Evolutionary conservation across 208 protist genomes (phyloP).

Genomic region (Wallacemonas rigidus): DNA sequence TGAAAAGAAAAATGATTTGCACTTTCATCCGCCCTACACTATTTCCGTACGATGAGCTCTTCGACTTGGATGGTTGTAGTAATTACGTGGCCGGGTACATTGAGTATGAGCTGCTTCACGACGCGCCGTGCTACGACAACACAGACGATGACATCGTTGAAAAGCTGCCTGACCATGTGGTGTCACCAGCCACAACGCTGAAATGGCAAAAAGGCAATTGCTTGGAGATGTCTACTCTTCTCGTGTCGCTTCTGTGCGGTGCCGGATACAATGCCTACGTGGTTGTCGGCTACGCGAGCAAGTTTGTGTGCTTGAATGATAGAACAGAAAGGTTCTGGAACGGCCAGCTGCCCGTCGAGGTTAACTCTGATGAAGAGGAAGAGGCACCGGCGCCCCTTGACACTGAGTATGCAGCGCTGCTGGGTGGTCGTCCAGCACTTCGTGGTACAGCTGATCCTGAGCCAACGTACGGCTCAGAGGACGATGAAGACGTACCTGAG

Average conservation of each 20-base stretch:
- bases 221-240: conserved; percentile 82
- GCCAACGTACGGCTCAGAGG: conserved; percentile 16
- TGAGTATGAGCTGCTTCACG: conserved; percentile 77
- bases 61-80: conserved; percentile 60
- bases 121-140: conserved; percentile 35
- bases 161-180: conserved; percentile 64
- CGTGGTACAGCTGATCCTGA: conserved; percentile 43
- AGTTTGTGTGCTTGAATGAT: conserved; percentile 79
- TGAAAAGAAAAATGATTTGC: conserved; percentile 86
- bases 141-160: conserved; percentile 42
- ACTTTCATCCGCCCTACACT: conserved; percentile 88
- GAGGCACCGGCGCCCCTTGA: conserved; percentile 30
- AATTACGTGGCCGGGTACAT: conserved; percentile 87
- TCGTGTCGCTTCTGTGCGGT: conserved; percentile 84
- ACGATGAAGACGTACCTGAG: conserved; percentile 16
- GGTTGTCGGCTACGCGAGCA: conserved; percentile 84
- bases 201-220: conserved; percentile 89
- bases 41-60: conserved; percentile 78
- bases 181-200: conserved; percentile 87
- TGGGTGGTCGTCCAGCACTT: conserved; percentile 64
- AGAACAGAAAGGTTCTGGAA: conserved; percentile 52
- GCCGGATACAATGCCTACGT: conserved; percentile 92
- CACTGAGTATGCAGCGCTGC: conserved; percentile 59
- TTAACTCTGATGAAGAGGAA: conserved; percentile 71
- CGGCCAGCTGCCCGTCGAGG: conserved; percentile 50